Base-by-base conservation (phyloP, 768 basidiomycete genomes). In the Piloderma croceum region DNA sequence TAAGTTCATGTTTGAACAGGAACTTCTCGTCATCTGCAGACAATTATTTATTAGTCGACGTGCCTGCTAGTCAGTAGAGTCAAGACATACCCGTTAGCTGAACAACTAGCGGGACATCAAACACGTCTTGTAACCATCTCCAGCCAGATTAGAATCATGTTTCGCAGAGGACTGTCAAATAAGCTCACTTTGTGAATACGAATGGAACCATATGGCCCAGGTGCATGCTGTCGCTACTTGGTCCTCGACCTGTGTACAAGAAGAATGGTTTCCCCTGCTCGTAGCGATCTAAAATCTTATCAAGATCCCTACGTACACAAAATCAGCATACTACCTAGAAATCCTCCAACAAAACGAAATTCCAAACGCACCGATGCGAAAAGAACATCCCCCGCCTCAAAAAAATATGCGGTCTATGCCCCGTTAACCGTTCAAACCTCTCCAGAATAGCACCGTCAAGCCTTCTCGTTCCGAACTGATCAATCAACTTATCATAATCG, bases 211-310 rank as follows among this genome's bases (percentile, higher is more conserved):
- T 85, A 60, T 99, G 96, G 13, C 96, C 96, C 36, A 98, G 68
- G 68, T 99, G 96, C 84, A 98, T 86, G 56, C 90, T 93, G 57
- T 90, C 90, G 54, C 90, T 94, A 48, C 88, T 90, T 15, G 96
- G 96, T 9, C 96, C 96, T 43, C 96, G 79, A 23, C 96, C 96
- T 1, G 96, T 99, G 63, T 99, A 99, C 47, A 99, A 67, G 70
- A 88, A 99, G 68, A 97, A 98, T 3, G 93, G 96, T 61, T 98
- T 96, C 12, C 89, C 83, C 56, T 94, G 85, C 62, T 98, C 94
- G 61, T 88, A 97, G 46, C 91, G 83, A 62, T 96, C 91, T 43
- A 99, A 68, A 39, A 99, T 96, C 51, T 79, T 78, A 64, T 92
- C 84, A 52, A 99, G 81, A 40, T 99, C 96, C 39, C 93, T 97